phyloP scores from a whole-genome alignment of 139 green algal genomes.

The Micractinium sp. region DNA sequence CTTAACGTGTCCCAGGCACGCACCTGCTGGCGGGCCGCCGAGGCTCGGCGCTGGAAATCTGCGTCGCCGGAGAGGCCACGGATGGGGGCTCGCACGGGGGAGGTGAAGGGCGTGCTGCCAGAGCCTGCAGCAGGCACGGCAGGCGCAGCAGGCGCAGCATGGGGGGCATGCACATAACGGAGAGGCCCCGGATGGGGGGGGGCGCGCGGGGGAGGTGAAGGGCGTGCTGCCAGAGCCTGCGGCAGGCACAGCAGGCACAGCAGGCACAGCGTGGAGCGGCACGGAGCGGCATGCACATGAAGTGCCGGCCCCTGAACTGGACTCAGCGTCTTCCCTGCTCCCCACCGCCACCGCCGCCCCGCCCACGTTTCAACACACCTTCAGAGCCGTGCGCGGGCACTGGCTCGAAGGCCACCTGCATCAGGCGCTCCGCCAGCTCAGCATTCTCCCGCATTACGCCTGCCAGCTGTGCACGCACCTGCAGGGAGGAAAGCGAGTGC shows the following conservation, averaged over 20 bases:
- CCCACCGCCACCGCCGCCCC: too few species aligned
- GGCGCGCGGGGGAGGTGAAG: background rate
- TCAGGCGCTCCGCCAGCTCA: constrained; percentile 32
- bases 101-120: background rate
- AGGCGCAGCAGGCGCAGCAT: too few species aligned
- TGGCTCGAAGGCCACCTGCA: constrained; percentile 19
- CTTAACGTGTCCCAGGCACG: too few species aligned
- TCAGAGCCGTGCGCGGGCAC: background rate
- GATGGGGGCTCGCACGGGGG: background rate
- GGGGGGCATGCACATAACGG: background rate
- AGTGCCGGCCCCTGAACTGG: too few species aligned
- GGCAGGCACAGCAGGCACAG: too few species aligned
- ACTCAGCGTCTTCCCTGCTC: too few species aligned
- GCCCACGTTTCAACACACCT: background rate
- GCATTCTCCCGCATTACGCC: background rate
- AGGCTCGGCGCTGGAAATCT: background rate
- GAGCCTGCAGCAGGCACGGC: too few species aligned
- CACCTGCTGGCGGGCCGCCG: background rate
- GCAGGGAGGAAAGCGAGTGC: background rate
- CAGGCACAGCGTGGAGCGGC: too few species aligned
- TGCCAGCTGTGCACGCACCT: background rate
- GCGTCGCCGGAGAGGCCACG: background rate
- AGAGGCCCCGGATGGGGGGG: background rate
- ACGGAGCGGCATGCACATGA: too few species aligned
- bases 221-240: background rate